Evolutionary conservation across 495 filamentous ascomycete genomes (phyloP).

Genomic region (Penicillium herquei): DNA sequence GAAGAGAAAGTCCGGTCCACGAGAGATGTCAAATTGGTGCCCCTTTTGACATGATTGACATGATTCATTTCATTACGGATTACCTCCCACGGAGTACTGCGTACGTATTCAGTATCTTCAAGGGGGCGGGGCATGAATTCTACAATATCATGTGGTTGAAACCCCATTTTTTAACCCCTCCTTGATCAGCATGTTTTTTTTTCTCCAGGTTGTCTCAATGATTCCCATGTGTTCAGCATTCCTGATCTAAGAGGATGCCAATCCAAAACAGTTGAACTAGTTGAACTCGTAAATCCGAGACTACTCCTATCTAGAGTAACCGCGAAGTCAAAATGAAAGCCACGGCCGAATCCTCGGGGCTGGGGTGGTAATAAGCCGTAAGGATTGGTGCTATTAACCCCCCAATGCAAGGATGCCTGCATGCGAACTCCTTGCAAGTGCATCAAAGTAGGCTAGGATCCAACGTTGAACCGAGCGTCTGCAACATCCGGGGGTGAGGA

Average conservation of each 20-base stretch:
- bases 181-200: slow-evolving; percentile 1
- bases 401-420: slow-evolving; percentile 23
- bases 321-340: no score
- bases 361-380: slow-evolving; percentile 7
- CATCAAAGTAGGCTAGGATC: slow-evolving; percentile 20
- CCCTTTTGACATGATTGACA: no score
- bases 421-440: slow-evolving; percentile 26
- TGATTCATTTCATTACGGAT: no score
- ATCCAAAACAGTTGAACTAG: no score
- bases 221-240: slow-evolving; percentile 19
- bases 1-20: slow-evolving; percentile 10
- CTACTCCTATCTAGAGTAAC: no score
- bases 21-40: slow-evolving; percentile 3
- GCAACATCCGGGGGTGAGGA: slow-evolving; percentile 12
- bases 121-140: slow-evolving; percentile 5
- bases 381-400: slow-evolving; percentile 14
- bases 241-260: neutral
- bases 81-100: neutral
- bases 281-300: no score
- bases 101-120: neutral
- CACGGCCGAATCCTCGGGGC: neutral
- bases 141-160: slow-evolving; percentile 10
- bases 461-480: slow-evolving; percentile 24
- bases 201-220: neutral
- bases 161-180: neutral